phyloP scores from a whole-genome alignment of 108 stramenopile genomes.

The Cylindrotheca fusiformis region DNA sequence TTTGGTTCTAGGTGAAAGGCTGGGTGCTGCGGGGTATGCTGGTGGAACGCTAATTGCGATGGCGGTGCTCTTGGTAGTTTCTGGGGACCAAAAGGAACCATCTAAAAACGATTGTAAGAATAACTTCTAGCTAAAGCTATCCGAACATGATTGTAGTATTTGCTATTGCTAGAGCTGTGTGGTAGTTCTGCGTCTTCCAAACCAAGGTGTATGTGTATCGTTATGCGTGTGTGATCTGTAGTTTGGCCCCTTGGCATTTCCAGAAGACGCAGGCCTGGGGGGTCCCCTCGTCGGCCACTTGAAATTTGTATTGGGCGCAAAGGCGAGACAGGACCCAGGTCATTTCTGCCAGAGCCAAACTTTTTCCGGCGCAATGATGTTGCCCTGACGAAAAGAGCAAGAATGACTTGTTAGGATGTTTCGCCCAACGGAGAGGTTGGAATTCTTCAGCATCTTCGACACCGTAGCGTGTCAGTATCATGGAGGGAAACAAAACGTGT shows the following conservation, averaged over 20 bases:
- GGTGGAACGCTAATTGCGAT: constrained; percentile 69
- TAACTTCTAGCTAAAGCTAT: not conserved
- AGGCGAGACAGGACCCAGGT: constrained; percentile 36
- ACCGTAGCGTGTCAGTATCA: constrained; percentile 28
- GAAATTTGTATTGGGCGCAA: constrained; percentile 33
- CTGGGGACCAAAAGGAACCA: not conserved
- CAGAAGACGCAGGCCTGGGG: constrained; percentile 11
- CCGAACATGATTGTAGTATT: too few species aligned
- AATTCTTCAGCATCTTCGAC: constrained; percentile 45
- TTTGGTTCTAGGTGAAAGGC: constrained; percentile 61
- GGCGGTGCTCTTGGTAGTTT: constrained; percentile 58
- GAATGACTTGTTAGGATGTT: constrained; percentile 32
- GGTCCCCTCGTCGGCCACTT: constrained; percentile 14
- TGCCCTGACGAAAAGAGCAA: constrained; percentile 41
- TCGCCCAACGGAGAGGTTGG: constrained; percentile 41
- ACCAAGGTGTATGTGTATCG: too few species aligned
- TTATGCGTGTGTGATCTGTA: too few species aligned
- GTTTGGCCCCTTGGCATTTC: constrained; percentile 27
- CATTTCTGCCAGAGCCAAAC: constrained; percentile 43
- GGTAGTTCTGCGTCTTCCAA: too few species aligned
- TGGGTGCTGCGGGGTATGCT: constrained; percentile 48
- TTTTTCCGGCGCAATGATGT: constrained; percentile 44
- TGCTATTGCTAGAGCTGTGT: too few species aligned
- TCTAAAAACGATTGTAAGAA: constrained; percentile 3
- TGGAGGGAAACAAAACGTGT: constrained; percentile 21